Evolutionary conservation across 768 basidiomycete genomes (phyloP).

Genomic region (Kwoniella europaea): DNA sequence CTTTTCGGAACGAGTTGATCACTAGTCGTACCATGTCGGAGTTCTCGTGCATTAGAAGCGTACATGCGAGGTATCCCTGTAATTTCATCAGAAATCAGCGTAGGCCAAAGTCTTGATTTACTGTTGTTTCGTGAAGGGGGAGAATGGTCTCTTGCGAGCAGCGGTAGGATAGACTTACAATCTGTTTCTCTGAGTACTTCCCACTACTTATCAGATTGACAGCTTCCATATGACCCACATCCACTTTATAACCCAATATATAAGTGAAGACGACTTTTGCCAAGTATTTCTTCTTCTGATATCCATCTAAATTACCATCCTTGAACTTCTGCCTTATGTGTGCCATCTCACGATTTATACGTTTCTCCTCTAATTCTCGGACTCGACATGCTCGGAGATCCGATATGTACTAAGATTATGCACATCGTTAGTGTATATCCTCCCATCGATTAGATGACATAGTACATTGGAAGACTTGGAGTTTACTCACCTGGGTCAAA

Average conservation of each 20-base stretch:
- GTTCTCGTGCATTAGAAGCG: constrained; percentile 97
- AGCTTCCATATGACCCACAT: constrained; percentile 98
- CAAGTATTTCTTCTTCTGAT: constrained; percentile 72
- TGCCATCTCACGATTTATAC: constrained; percentile 99
- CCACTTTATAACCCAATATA: constrained; percentile 97
- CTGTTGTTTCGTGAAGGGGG: no score
- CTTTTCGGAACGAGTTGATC: constrained; percentile 97
- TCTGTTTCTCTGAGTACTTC: constrained; percentile 99
- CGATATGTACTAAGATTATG: constrained; percentile 80
- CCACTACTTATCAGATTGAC: constrained; percentile 93
- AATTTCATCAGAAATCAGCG: not conserved
- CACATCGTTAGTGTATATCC: not conserved
- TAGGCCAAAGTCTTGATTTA: not conserved
- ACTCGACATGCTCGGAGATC: constrained; percentile 97
- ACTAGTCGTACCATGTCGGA: constrained; percentile 94
- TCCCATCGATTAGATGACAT: no score
- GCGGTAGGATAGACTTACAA: constrained; percentile 65
- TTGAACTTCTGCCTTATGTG: constrained; percentile 99
- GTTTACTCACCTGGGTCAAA: constrained; percentile 75
- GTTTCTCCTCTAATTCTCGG: constrained; percentile 94
- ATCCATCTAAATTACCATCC: constrained; percentile 62
- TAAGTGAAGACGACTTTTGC: constrained; percentile 99
- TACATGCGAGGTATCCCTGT: constrained; percentile 96
- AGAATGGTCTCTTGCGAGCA: no score
- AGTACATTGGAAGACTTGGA: not conserved